Conservation (phyloP, 352 stramenopile species). For the Pythium brassicae region DNA sequence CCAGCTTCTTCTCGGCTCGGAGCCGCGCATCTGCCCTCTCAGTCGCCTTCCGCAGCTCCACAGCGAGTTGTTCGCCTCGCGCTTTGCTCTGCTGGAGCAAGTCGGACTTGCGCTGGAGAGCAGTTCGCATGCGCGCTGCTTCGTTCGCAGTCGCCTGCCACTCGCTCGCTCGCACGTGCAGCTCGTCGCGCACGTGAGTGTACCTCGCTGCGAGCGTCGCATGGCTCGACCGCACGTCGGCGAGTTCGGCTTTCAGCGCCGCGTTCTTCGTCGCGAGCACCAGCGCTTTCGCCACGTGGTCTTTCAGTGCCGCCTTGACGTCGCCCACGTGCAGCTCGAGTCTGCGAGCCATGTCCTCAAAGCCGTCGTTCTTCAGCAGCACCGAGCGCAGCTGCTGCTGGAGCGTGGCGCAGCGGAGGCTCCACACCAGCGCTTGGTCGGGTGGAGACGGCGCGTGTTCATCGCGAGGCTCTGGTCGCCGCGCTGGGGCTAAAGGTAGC, state of each 20-base stretch:
- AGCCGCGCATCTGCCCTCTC: conserved; percentile 23
- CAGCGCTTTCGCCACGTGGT: conserved; percentile 24
- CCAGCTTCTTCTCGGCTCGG: conserved; percentile 21
- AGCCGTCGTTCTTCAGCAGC: conserved; percentile 36
- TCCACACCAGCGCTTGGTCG: conserved; percentile 13
- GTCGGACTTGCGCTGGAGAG: conserved; percentile 48
- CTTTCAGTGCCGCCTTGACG: conserved; percentile 30
- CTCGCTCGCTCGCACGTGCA: conserved; percentile 25
- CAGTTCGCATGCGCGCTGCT: conserved; percentile 22
- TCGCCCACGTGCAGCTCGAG: conserved; percentile 36
- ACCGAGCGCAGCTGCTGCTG: conserved; percentile 30
- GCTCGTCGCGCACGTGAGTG: conserved; percentile 19
- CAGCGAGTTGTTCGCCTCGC: conserved; percentile 21
- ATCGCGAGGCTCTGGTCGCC: conserved; percentile 7
- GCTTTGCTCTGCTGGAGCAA: conserved; percentile 36
- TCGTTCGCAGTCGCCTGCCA: conserved; percentile 18
- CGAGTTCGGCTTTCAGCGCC: conserved; percentile 25
- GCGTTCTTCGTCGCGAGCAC: conserved; percentile 19
- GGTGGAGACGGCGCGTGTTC: background rate
- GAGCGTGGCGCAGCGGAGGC: conserved; percentile 25
- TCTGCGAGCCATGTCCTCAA: conserved; percentile 36
- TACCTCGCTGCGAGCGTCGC: conserved; percentile 31
- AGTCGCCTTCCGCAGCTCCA: conserved; percentile 20
- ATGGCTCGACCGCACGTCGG: conserved; percentile 24
- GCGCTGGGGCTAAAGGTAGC: background rate